Base-by-base conservation (phyloP, 495 filamentous ascomycete species). In the Neurospora tetraspora region DNA sequence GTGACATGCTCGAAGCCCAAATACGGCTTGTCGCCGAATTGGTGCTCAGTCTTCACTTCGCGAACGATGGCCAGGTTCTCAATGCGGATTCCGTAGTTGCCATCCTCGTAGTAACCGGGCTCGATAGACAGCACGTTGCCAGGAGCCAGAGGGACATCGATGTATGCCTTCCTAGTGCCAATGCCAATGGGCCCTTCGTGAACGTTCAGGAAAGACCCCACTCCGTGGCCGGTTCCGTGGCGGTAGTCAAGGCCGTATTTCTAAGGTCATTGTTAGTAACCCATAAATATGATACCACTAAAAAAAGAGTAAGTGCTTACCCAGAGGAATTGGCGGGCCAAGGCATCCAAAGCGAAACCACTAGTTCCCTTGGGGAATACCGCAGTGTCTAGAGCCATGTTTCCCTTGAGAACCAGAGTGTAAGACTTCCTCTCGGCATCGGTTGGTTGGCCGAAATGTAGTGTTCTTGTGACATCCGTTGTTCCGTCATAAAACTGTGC, bases 101-200 rank as follows among this genome's bases (percentile, higher is more conserved):
- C 96, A 77, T 99, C 96, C 82, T 98, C 96, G 82, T 99, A 99
- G 83, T 94, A 99, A 39, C 96, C 96, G 16, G 96, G 96, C 80
- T 99, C 94, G 78, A 97, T 91, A 5, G 94, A 97, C 73, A 98
- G 88, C 59, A 98, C 94, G 78, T 98, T 97, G 65, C 96, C 96
- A n/a, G 91, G 85, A 0, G 93, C 88, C 27, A 99, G 87, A 1
- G 96, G 86, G 27, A 98, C 96, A 76, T 99, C 96, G 10, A 92
- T 90, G 79, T 95, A 98, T 75, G 97, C 93, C 38, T 94, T 86
- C 59, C 95, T 88, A 7, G 94, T 97, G 23, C 96, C 96, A 70
- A 99, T 94, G 27, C 96, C 96, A 72, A 99, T 97, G 8, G 96
- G 96, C 0, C 96, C 96, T 80, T 99, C 96, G 81, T 99, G 96